Percentiles rank a stretch among this genome's conserved stretches.
phyloP scores from a whole-genome alignment of 257 asterid species.

The Solanum ossicruentum region DNA sequence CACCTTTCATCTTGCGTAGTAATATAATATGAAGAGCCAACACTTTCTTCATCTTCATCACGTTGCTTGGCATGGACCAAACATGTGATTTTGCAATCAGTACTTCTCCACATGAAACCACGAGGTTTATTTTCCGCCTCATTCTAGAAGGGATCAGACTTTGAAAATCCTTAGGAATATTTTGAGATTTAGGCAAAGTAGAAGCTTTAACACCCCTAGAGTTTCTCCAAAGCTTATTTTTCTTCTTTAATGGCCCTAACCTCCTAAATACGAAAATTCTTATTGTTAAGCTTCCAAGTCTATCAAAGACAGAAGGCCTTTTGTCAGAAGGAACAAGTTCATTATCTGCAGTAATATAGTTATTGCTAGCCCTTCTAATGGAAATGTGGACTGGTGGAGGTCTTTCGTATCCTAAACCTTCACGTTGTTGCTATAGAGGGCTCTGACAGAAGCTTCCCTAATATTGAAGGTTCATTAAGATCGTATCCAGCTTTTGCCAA shows the following conservation, averaged over 20 bases:
- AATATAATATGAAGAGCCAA: not conserved
- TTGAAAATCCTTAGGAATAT: not conserved
- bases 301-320: not conserved
- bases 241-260: not conserved
- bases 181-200: not conserved
- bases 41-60: not conserved
- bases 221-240: not conserved
- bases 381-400: not conserved
- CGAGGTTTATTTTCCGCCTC: not conserved
- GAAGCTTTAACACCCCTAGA: not conserved
- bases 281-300: not conserved
- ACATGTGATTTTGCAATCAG: not conserved
- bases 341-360: not conserved
- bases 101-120: not conserved
- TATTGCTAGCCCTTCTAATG: not conserved
- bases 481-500: not conserved
- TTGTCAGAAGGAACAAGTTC: not conserved
- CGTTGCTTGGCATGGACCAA: not conserved
- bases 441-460: not conserved
- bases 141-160: not conserved
- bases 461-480: not conserved
- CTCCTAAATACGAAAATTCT: not conserved
- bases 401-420: not conserved
- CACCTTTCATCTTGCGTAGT: not conserved
- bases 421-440: not conserved